Percentiles rank a stretch among this genome's conserved stretches.
Evolutionary conservation across 352 stramenopile genomes (phyloP).

Genomic region (Aphanomyces euteiches): DNA sequence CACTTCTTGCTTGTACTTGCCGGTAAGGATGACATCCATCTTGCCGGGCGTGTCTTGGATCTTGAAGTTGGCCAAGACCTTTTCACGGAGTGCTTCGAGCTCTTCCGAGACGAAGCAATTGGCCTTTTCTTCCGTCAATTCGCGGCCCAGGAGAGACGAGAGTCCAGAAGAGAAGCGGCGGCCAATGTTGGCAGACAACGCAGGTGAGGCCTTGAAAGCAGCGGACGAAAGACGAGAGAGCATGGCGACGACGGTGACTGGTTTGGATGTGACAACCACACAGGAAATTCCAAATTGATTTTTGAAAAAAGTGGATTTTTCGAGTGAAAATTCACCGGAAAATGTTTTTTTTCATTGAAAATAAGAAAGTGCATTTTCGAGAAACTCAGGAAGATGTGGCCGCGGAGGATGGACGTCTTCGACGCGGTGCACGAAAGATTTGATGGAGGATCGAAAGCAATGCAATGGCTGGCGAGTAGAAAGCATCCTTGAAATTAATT

Average conservation of each 20-base stretch:
- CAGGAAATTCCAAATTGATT: not conserved
- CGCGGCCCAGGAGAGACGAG: conserved; percentile 36
- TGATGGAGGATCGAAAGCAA: too few relatives aligned
- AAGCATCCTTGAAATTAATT: too few relatives aligned
- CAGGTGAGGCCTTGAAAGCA: not conserved
- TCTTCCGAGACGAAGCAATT: conserved; percentile 77
- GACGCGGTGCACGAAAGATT: too few relatives aligned
- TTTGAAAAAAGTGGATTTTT: not conserved
- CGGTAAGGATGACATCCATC: conserved; percentile 65
- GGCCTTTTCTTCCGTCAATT: conserved; percentile 77
- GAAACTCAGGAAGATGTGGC: too few relatives aligned
- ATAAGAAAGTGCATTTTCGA: too few relatives aligned
- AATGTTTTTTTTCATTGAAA: not conserved
- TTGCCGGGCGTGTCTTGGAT: conserved; percentile 54
- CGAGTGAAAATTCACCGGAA: not conserved
- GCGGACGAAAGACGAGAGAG: conserved; percentile 8
- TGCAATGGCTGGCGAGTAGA: too few relatives aligned
- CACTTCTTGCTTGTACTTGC: conserved; percentile 46
- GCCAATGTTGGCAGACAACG: not conserved
- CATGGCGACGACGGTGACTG: conserved; percentile 13
- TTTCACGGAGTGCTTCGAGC: conserved; percentile 60
- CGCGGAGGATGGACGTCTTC: too few relatives aligned
- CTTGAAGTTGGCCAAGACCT: conserved; percentile 64
- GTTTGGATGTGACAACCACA: not conserved
- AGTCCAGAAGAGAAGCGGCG: conserved; percentile 19